These are phyloP conservation scores for Phytophthora capsici DNA, from an alignment of 352 stramenopile species.

Conservation along the genomic window DNA sequence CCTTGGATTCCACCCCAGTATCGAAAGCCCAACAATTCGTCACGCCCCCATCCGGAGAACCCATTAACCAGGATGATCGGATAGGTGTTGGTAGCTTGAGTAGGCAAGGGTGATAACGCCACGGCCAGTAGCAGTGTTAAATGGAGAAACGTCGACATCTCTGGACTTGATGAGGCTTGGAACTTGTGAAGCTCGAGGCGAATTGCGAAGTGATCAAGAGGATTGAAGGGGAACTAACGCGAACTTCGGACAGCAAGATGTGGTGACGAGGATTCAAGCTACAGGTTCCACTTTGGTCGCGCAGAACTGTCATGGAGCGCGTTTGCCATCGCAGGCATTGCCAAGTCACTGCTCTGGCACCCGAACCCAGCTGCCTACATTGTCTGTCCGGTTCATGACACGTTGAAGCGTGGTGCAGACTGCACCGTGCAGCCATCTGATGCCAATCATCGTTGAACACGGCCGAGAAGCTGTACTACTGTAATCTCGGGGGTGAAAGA, in stretches of 20 bases:
- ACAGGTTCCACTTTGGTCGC: constrained; percentile 9
- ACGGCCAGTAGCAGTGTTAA: constrained; percentile 18
- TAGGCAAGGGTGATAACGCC: constrained; percentile 7
- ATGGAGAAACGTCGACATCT: constrained; percentile 25
- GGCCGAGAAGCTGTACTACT: constrained; percentile 1
- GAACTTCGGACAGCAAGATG: constrained; percentile 24
- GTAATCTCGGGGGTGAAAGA: constrained; percentile 8
- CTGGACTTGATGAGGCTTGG: constrained; percentile 4
- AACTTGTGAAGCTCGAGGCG: constrained; percentile 6
- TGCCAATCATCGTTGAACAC: constrained; percentile 15
- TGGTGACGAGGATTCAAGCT: constrained; percentile 10
- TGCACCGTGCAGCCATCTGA: constrained; percentile 31
- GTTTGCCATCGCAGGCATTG: neutral
- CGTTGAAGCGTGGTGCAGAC: constrained; percentile 15
- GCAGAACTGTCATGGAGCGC: constrained; percentile 16
- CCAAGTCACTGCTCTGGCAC: constrained; percentile 21
- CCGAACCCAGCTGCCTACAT: constrained; percentile 6
- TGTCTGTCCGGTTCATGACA: constrained; percentile 3
- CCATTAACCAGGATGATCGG: constrained; percentile 68
- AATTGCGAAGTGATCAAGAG: constrained; percentile 31
- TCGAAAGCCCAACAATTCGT: constrained; percentile 49
- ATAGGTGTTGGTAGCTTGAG: constrained; percentile 46
- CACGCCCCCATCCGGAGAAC: constrained; percentile 51
- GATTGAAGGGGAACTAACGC: neutral
- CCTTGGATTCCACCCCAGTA: constrained; percentile 63